phyloP scores from a whole-genome alignment of 805 yeast genomes.

The Metschnikowia matae region DNA sequence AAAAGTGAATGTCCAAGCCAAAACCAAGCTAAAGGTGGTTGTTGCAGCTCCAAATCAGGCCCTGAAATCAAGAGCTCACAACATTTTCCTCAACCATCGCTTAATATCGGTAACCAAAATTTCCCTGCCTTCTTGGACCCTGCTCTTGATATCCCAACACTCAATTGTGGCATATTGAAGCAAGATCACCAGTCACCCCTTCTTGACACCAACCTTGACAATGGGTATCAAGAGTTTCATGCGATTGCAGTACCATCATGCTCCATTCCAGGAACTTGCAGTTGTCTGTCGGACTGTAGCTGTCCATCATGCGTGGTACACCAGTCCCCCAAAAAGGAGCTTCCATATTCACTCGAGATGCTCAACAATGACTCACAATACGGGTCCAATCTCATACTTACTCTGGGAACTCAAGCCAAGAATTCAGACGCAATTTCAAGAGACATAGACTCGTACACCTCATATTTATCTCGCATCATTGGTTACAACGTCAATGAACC shows the following conservation, averaged over 20 bases:
- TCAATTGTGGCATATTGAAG: constrained; percentile 1
- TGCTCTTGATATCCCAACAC: background rate
- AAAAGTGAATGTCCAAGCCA: background rate
- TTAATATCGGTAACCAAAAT: background rate
- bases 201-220: background rate
- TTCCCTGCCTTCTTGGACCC: background rate
- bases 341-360: constrained; percentile 7
- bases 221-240: constrained; percentile 14
- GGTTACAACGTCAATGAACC: constrained; percentile 6
- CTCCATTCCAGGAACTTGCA: constrained; percentile 34
- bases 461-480: constrained; percentile 3
- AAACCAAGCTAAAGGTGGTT: background rate
- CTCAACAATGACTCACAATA: constrained; percentile 13
- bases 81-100: background rate
- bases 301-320: constrained; percentile 39
- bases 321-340: constrained; percentile 15
- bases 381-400: constrained; percentile 11
- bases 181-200: background rate
- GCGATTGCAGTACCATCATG: constrained; percentile 32
- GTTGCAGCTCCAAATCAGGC: background rate
- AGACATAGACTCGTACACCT: constrained; percentile 5
- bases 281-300: constrained; percentile 33
- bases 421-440: background rate
- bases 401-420: constrained; percentile 1
- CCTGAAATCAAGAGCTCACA: too few species aligned